Evolutionary conservation across 208 protist genomes (phyloP), one percentile per base, ranked within the genome.

Genomic region (Tetramitus jugosus): DNA sequence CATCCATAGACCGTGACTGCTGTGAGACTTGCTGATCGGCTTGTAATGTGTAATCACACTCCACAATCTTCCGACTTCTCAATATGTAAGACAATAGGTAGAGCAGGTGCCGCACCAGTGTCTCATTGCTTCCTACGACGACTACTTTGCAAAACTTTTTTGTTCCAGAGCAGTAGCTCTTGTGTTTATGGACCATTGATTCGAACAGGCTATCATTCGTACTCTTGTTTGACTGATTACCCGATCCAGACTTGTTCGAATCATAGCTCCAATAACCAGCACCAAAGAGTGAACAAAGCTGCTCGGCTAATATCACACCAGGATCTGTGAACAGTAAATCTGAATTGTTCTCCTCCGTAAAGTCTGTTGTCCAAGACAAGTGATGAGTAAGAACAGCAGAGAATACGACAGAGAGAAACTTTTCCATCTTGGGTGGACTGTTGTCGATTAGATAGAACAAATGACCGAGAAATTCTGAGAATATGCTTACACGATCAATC

Each of bases 91-190:
- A 43, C 4, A 69, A 43, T 13, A 69, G 0, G 62, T 13, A 69
- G 14, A 69, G 20, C 4, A 13, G 43, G 43, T 69, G 29, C 43
- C 62, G 6, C 13, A 69, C 43, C 0, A 37, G 7, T 13, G 4
- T 43, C 35, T 39, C 23, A 43, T 37, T n/a, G 13, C 37, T 45
- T 17, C 62, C 62, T 43, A 69, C 62, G 0, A 69, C 62, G 31
- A 69, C 43, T 20, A 69, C 33, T 40, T 43, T 69, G 13, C 37
- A 69, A 43, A 69, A 69, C 39, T 69, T 69, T 69, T 69, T 69
- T 20, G 49, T 26, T 10, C 14, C 10, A 26, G 49, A 26, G 49
- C 10, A 10, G 10, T 56, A 20, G 10, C 20, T 10, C 20, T 10
- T 26, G 49, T 56, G 49, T 10, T 56, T 56, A 20, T 56, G 49